Percentiles rank a stretch among this genome's conserved stretches.
Evolutionary conservation across 257 asterid species (phyloP).

Genomic region (Craterostigma plantagineum): DNA sequence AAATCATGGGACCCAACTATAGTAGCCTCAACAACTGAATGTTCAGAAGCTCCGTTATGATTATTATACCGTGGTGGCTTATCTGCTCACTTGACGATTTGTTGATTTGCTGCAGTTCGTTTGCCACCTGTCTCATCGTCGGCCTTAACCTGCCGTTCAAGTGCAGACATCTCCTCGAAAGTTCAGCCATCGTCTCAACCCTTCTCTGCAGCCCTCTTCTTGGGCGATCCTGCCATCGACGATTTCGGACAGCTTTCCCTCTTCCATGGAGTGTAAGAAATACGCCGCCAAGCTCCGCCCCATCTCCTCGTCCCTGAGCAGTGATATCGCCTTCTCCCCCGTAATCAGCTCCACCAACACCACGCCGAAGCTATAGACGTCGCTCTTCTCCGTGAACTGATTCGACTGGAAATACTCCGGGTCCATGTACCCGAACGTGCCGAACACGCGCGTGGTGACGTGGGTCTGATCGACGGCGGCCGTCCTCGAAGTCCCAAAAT

Average conservation of each 20-base stretch:
- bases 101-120: conserved; percentile 11
- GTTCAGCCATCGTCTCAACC: conserved; percentile 11
- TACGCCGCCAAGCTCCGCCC: conserved; percentile 16
- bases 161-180: conserved; percentile 20
- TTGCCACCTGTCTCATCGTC: conserved; percentile 22
- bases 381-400: conserved; percentile 24
- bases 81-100: no score
- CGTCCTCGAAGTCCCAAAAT: conserved; percentile 19
- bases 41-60: background rate
- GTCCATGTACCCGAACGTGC: conserved; percentile 25
- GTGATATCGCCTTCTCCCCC: conserved; percentile 15
- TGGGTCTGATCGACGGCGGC: conserved; percentile 18
- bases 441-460: conserved; percentile 16
- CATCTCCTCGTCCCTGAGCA: conserved; percentile 11
- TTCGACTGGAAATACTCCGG: conserved; percentile 22
- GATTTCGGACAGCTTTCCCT: conserved; percentile 12
- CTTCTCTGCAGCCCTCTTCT: conserved; percentile 9
- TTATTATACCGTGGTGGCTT: no score
- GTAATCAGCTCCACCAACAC: conserved; percentile 24
- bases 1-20: no score
- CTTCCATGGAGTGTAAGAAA: conserved; percentile 21
- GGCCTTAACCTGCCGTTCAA: conserved; percentile 28
- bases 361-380: conserved; percentile 20
- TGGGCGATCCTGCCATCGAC: conserved; percentile 15
- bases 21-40: background rate